Evolutionary conservation across 2,329 filamentous ascomycete genomes (phyloP), one percentile per base, ranked within the genome.

Genomic region (Orbilia oligospora): DNA sequence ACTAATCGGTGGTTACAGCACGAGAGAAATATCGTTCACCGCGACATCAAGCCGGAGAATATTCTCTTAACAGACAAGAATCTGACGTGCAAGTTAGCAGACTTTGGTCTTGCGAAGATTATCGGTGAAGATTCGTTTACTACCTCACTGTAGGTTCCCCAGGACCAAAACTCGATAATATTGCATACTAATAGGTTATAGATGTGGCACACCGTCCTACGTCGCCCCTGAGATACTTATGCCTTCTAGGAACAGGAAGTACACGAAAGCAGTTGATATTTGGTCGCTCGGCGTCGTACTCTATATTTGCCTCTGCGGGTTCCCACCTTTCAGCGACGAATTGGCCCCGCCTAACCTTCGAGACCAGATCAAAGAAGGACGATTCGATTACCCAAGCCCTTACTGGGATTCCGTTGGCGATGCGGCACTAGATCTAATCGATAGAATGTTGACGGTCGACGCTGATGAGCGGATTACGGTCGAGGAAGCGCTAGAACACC

Each of bases 101-200:
- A 99, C 84, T 99, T 99, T 85, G 96, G 96, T 55, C 88, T 99
- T 44, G 95, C 96, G 49, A 99, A 99, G 86, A 98, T 99, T 81
- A 97, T 99, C 81, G 97, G 97, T 80, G 96, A 99, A 84, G 94
- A 97, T 83, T 97, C 95, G 0, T 99, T 99, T 83, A 98, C 96
- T 0, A 97, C 94, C 0, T 98, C 96, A 0, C 86, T 99, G 80
- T 96, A 85, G 83, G 87, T 84, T 18, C 38, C n/a, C 38, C 9
- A 41, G 18, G 6, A 30, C 20, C 12, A 61, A 33, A 20, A 41
- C 30, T 80, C 12, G 36, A 36, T 56, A 55, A 24, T 10, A 38
- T 8, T 27, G 49, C 22, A 46, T 55, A 70, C 44, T 65, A 71
- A 65, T 33, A 24, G 48, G 18, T 61, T 30, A 46, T 20, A 81